Percentiles rank a stretch among this genome's conserved stretches.
Conservation (phyloP, 306 rosid species). For the Nissolia schottii region DNA sequence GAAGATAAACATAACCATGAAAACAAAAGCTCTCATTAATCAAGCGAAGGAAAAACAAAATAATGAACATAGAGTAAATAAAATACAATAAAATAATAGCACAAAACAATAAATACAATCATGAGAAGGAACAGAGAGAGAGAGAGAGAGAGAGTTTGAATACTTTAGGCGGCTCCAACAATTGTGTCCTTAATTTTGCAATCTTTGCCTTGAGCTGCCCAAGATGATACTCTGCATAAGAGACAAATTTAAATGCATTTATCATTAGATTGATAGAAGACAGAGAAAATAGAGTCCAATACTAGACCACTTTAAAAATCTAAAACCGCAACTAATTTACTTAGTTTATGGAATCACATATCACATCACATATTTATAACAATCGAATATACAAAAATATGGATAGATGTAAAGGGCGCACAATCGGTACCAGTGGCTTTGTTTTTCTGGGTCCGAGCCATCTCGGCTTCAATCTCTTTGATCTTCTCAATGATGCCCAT, state of each 20-base stretch:
- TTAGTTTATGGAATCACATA: not conserved
- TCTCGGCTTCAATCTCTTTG: conserved; percentile 98
- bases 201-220: conserved; percentile 99
- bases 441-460: conserved; percentile 99
- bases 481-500: conserved; percentile 98
- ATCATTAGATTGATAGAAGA: not conserved
- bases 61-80: not conserved
- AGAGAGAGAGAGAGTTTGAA: not conserved
- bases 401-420: not conserved
- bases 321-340: not conserved
- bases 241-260: not conserved
- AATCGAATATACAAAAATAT: not conserved
- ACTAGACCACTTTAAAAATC: not conserved
- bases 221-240: conserved; percentile 83
- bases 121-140: not conserved
- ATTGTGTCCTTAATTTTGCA: conserved; percentile 91
- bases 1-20: not conserved
- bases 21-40: not conserved
- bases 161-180: conserved; percentile 97
- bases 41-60: not conserved
- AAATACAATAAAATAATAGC: not conserved
- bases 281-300: not conserved
- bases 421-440: conserved; percentile 75
- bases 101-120: not conserved
- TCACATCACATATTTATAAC: not conserved